Evolutionary conservation across 441 rosid species (phyloP), one percentile per base, ranked within the genome.

Genomic region (Erodium texanum): DNA sequence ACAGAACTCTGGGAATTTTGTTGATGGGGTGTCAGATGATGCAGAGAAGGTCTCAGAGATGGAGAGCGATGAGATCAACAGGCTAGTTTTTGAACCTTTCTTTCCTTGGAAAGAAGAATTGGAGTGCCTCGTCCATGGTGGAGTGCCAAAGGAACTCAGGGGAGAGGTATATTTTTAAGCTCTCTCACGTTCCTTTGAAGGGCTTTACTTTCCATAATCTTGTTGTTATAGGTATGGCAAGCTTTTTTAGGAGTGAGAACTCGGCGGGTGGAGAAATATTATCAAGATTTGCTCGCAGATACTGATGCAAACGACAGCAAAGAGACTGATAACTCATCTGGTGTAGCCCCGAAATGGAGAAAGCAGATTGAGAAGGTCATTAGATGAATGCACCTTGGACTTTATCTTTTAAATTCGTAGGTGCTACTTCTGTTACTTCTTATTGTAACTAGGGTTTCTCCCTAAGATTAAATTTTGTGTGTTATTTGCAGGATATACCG

Each of bases 351-450:
- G 85, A 94, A 92, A 78, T 92, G 97, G 98, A 88, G 90, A 85
- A 98, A 93, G 68, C 99, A 94, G 82, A 94, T 94, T 74, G 99
- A 94, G 87, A 94, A 92, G 98, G 99, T 94, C 50, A 71, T 66
- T 69, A 24, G 20, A 15, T 29, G 48, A 41, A 41, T 41, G 48
- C 15, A 15, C 71, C 68, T 65, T 34, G n/a, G 9, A 70, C 63
- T 70, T 54, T 66, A 41, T 59, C 54, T 72, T 68, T 66, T 62
- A 45, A 15, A 65, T 66, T 16, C 71, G 59, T 63, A 65, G 41
- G 24, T 72, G 69, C 76, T 66, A 10, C 61, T 71, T 75, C 64
- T 41, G 54, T 69, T 62, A 68, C n/a, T 69, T 71, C 65, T 74
- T 68, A 56, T 75, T 41, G 66, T 77, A 41, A 41, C 48, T 54